Conservation (phyloP, 164 flowering plant genomes). For the Vitis riparia region DNA sequence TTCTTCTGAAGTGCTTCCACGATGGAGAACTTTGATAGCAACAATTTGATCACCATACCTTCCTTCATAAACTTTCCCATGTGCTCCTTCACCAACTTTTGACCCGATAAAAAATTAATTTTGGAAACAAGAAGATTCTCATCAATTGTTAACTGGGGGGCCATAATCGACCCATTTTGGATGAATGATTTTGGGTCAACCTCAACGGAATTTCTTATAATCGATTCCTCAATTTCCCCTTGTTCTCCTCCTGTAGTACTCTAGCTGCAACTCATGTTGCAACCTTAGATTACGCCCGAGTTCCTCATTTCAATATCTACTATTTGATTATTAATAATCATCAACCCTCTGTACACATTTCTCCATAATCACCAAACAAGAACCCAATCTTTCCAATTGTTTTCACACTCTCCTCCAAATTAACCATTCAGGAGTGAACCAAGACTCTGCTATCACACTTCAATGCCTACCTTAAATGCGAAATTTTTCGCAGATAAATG, state of each 20-base stretch:
- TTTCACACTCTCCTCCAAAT: neutral
- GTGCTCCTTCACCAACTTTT: constrained; percentile 94
- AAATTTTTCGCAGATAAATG: neutral
- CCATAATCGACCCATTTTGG: constrained; percentile 40
- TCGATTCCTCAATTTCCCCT: constrained; percentile 13
- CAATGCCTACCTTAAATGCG: neutral
- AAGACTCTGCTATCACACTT: neutral
- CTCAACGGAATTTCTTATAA: constrained; percentile 18
- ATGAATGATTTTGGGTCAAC: constrained; percentile 7
- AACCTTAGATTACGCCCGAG: constrained; percentile 32
- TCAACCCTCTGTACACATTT: too few relatives aligned
- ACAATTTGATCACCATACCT: constrained; percentile 60
- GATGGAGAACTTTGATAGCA: constrained; percentile 78
- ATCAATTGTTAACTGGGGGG: constrained; percentile 44
- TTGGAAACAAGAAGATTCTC: constrained; percentile 67
- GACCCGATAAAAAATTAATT: constrained; percentile 61
- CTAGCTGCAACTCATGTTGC: constrained; percentile 53
- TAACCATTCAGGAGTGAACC: constrained; percentile 14
- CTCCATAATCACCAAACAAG: constrained; percentile 6
- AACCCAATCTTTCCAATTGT: constrained; percentile 7
- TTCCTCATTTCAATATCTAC: constrained; percentile 28
- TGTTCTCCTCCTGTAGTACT: constrained; percentile 23
- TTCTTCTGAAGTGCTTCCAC: constrained; percentile 74
- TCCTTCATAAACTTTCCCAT: constrained; percentile 91
- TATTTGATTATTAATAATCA: neutral